A percentile compares a stretch with the other conserved stretches of the same genome.
Evolutionary conservation across 345 rosid species (phyloP).

Genomic region (Brassica carinata): DNA sequence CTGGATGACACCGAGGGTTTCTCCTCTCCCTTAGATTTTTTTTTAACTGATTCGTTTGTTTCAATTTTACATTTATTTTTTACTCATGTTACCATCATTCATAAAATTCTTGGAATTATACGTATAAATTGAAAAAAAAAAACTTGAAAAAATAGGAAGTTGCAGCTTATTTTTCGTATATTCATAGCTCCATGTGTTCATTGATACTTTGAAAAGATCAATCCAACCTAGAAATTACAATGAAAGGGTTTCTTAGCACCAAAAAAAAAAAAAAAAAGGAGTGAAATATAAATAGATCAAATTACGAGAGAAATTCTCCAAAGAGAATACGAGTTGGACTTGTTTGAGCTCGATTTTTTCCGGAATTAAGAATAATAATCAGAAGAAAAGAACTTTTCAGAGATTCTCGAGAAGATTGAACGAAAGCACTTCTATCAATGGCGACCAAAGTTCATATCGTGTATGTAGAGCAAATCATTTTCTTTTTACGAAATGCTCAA

Average conservation of each 20-base stretch:
- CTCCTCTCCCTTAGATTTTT: not conserved
- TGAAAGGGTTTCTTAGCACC: not conserved
- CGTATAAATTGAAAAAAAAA: not conserved
- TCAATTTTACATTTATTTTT: not conserved
- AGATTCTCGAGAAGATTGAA: not conserved
- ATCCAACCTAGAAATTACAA: not conserved
- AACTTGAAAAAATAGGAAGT: not conserved
- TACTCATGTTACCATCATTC: not conserved
- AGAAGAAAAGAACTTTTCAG: not conserved
- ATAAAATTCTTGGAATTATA: not conserved
- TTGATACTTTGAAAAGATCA: not conserved
- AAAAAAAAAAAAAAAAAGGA: not conserved
- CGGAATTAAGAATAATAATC: not conserved
- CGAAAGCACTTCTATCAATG: conserved; percentile 36
- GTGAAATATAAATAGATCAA: not conserved
- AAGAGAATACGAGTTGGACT: not conserved
- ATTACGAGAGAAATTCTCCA: not conserved
- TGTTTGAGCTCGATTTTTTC: conserved; percentile 16
- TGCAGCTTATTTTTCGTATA: not conserved
- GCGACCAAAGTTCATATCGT: conserved; percentile 70
- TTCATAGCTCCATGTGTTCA: not conserved
- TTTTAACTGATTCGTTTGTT: conserved; percentile 10
- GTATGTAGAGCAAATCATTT: conserved; percentile 45
- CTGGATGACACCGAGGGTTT: not conserved
- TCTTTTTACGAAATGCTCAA: not conserved